These are phyloP conservation scores for Trebouxia gelatinosa DNA, from an alignment of 163 green algal species.

Conservation along the genomic window DNA sequence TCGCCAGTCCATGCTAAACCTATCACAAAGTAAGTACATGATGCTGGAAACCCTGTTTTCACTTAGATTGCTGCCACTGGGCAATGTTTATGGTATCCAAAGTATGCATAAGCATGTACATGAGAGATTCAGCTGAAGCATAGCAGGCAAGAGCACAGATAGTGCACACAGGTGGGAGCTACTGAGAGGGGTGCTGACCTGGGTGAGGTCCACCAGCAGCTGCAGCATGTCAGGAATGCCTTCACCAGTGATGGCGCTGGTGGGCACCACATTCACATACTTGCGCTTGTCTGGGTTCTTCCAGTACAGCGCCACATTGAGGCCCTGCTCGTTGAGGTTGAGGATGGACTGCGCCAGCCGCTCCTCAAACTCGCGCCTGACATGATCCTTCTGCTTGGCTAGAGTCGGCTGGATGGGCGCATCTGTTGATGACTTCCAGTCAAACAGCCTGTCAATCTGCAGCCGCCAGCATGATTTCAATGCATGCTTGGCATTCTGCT, in stretches of 20 bases:
- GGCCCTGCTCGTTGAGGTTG: constrained; percentile 89
- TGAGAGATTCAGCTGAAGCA: too few species aligned
- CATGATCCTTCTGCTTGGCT: constrained; percentile 78
- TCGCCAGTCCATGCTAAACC: too few species aligned
- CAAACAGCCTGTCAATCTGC: constrained; percentile 91
- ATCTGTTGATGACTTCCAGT: constrained; percentile 84
- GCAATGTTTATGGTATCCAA: too few species aligned
- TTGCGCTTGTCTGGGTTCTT: constrained; percentile 90
- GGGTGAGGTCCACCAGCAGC: constrained; percentile 93
- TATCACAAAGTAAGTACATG: too few species aligned
- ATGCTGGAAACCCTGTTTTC: too few species aligned
- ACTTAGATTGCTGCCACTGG: too few species aligned
- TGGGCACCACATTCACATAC: constrained; percentile 96
- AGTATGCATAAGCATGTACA: too few species aligned
- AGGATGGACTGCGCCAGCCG: constrained; percentile 59
- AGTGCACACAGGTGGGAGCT: too few species aligned
- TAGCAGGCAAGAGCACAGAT: too few species aligned
- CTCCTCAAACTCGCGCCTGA: constrained; percentile 87
- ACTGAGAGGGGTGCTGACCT: too few species aligned
- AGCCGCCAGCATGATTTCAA: too few species aligned
- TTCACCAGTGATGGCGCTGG: constrained; percentile 90
- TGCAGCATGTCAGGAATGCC: constrained; percentile 96
- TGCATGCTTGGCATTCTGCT: too few species aligned
- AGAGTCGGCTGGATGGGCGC: constrained; percentile 81
- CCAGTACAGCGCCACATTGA: constrained; percentile 98